phyloP scores from a whole-genome alignment of 257 asterid genomes.

The Parsonsia alboflavescens region DNA sequence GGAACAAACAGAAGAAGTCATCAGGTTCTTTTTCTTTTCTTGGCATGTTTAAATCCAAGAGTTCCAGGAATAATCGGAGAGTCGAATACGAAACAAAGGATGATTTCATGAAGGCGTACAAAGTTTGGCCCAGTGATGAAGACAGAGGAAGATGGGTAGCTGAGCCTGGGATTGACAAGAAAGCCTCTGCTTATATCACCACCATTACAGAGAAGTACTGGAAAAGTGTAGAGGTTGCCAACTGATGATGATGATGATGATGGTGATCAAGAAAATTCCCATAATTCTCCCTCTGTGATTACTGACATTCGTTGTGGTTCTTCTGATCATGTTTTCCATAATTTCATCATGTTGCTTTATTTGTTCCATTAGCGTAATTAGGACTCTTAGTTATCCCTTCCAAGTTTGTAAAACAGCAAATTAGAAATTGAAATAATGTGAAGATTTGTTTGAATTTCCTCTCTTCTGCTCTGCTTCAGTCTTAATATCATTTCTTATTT shows the following conservation, averaged over 20 bases:
- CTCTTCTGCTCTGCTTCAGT: neutral
- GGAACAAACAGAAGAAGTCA: constrained; percentile 44
- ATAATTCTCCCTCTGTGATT: neutral
- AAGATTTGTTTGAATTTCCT: constrained; percentile 20
- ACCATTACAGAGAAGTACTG: constrained; percentile 39
- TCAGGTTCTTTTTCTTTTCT: constrained; percentile 43
- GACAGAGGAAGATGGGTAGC: constrained; percentile 82
- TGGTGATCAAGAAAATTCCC: neutral
- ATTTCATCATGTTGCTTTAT: constrained; percentile 12
- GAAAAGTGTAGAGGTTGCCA: constrained; percentile 36
- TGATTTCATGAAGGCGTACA: constrained; percentile 60
- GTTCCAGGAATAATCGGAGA: constrained; percentile 13
- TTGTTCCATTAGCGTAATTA: constrained; percentile 11
- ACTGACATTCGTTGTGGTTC: constrained; percentile 15
- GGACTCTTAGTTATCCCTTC: neutral
- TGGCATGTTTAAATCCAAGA: constrained; percentile 43
- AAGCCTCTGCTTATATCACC: constrained; percentile 54
- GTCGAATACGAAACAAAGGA: constrained; percentile 21
- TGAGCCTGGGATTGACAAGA: constrained; percentile 67
- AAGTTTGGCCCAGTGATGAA: constrained; percentile 75
- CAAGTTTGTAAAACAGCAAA: constrained; percentile 20
- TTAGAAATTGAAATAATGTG: constrained; percentile 27
- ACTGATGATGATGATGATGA: constrained; percentile 7
- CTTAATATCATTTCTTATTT: no score
- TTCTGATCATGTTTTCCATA: neutral